phyloP scores from a whole-genome alignment of 352 stramenopile species.

The Thraustochytrium striatum region DNA sequence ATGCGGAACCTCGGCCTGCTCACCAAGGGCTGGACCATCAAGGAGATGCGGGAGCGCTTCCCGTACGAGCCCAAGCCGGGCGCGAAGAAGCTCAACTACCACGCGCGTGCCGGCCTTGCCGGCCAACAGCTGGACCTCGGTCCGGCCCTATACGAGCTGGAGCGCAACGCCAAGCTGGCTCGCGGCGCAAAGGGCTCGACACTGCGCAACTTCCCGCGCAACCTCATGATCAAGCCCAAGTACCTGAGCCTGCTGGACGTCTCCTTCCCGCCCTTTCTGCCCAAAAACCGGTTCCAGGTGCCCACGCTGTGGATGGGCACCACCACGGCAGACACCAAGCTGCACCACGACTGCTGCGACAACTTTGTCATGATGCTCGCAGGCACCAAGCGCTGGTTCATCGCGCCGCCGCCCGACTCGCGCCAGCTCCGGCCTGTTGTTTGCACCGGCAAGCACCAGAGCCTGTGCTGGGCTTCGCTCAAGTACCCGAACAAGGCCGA shows the following conservation, averaged over 20 bases:
- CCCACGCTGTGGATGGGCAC: constrained; percentile 48
- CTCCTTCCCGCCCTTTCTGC: constrained; percentile 33
- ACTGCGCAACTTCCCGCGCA: constrained; percentile 40
- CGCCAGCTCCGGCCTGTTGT: constrained; percentile 30
- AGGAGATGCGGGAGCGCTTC: constrained; percentile 42
- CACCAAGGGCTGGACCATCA: constrained; percentile 19
- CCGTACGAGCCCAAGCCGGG: constrained; percentile 26
- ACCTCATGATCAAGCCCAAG: constrained; percentile 44
- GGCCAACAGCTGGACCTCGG: constrained; percentile 32
- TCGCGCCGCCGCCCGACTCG: constrained; percentile 25
- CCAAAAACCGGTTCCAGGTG: constrained; percentile 47
- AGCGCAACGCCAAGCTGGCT: constrained; percentile 14
- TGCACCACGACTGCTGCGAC: constrained; percentile 47
- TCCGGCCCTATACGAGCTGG: constrained; percentile 36
- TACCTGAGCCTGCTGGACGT: constrained; percentile 44
- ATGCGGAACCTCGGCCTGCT: constrained; percentile 40
- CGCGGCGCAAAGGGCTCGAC: constrained; percentile 19
- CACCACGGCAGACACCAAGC: constrained; percentile 43
- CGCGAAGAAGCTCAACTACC: constrained; percentile 31
- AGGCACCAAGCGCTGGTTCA: constrained; percentile 48
- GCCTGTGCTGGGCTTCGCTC: constrained; percentile 44
- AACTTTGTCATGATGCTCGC: constrained; percentile 45
- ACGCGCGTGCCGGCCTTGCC: constrained; percentile 2
- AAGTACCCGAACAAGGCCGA: constrained; percentile 45
- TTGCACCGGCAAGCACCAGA: constrained; percentile 45